These are phyloP conservation scores for Gastrolobium bilobum DNA, from an alignment of 306 rosid genomes.

Conservation along the genomic window DNA sequence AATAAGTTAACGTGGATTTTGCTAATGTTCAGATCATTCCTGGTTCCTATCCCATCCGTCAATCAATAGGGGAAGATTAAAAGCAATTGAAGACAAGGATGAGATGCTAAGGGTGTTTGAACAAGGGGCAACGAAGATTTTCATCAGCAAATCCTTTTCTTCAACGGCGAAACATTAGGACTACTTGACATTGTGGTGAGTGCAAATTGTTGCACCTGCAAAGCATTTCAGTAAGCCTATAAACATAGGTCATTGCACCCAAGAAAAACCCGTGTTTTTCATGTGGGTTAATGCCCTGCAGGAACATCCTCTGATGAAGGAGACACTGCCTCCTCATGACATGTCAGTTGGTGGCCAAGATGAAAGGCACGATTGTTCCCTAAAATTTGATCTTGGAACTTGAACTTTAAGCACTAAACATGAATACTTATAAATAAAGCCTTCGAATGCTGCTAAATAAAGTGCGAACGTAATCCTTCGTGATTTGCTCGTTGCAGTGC, in stretches of 20 bases:
- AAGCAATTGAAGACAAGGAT: slow-evolving; percentile 42
- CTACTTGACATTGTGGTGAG: slow-evolving; percentile 58
- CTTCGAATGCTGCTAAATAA: not conserved
- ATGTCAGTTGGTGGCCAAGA: slow-evolving; percentile 39
- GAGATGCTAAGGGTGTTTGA: slow-evolving; percentile 47
- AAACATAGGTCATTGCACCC: not conserved
- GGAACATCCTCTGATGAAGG: slow-evolving; percentile 55
- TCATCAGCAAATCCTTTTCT: slow-evolving; percentile 30
- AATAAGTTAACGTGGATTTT: not conserved
- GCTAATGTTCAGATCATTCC: slow-evolving; percentile 34
- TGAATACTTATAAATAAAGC: not conserved
- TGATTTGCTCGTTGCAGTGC: not conserved
- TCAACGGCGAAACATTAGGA: slow-evolving; percentile 42
- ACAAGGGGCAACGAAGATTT: slow-evolving; percentile 58
- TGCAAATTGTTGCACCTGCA: slow-evolving; percentile 39
- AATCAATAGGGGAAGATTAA: slow-evolving; percentile 48
- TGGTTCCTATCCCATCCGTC: not conserved
- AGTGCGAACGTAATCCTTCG: not conserved
- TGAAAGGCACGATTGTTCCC: slow-evolving; percentile 1
- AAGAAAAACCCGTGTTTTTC: slow-evolving; percentile 45
- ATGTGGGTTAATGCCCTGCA: slow-evolving; percentile 55
- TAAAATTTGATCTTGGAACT: not conserved
- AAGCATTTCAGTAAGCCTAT: slow-evolving; percentile 50
- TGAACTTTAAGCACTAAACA: slow-evolving; percentile 15
- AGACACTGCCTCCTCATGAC: slow-evolving; percentile 60